Base-by-base conservation (phyloP, 108 stramenopile genomes). In the Cyclotella kingstonii region DNA sequence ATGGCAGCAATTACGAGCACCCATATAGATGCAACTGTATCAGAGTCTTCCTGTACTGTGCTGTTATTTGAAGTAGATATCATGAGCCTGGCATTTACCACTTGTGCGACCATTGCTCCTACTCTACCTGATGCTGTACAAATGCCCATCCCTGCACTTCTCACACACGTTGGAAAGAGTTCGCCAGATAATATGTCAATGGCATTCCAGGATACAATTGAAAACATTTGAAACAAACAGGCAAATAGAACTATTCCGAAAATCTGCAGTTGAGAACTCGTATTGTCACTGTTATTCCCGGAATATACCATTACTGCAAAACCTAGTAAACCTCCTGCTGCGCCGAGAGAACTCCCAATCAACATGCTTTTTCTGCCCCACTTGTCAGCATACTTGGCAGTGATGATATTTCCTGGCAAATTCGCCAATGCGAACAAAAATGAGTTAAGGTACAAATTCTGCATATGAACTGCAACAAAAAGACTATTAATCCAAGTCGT, bases 401-500 rank as follows among this genome's bases (percentile, higher is more conserved):
- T 62, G 0, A 88, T 38, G 1, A 88, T 42, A 58, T 88, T 91
- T 25, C 90, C 90, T 4, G 90, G 90, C 28, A 91, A 52, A 60
- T 78, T 88, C 33, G 81, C 66, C 23, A 66, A 18, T 8, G 90
- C 86, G 71, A 91, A 91, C 25, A 91, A 61, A 21, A 91, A 68
- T 19, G 86, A 79, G 66, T 88, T 91, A 42, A 73, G 75, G 48
- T 91, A 91, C 0, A 88, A 53, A 61, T 91, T 78, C 39, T 87
- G 46, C 40, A 91, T 56, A 47, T 91, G 80, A 23, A 88, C 80
- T 41, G 74, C 54, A 9, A 79, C 79, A 74, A 91, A 91, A 0
- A 91, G 47, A 9, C 68, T 82, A 60, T 91, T 91, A 63, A 91
- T 91, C 90, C 90, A 91, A 2, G 85, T 88, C 19, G 80, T 54